Base-by-base conservation (phyloP, 805 yeast species). In the Yamadazyma philogaea region DNA sequence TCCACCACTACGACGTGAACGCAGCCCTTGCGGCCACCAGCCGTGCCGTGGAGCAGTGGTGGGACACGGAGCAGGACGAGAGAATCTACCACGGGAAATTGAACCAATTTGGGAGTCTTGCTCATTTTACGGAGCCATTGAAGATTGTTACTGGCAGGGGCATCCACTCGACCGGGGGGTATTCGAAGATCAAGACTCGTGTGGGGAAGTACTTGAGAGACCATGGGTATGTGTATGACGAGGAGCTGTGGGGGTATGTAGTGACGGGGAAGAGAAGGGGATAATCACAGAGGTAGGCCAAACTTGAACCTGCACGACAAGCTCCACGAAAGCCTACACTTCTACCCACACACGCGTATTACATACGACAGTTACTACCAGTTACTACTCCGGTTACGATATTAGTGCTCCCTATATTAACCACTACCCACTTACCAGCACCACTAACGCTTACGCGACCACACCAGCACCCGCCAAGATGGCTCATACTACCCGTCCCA, bases 111-210 rank as follows among this genome's bases (percentile, higher is more conserved):
- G 66, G 72, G 1, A 45, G 62, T 0, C 59, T 57, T 21, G 81
- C 72, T 0, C 43, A 52, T 8, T 65, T 67, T 55, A 68, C 76
- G 1, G 64, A 59, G 1, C 75, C 77, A 0, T 52, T 83, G 6
- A 55, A 46, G 1, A 61, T 84, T 0, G 61, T 84, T 10, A 82
- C 91, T 0, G 91, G 93, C 0, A 61, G 87, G 48, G 93, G 93
- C 0, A 52, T 81, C 5, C 93, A 85, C 57, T 81, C 87, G 35
- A 66, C 56, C 1, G 78, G 75, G 4, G 87, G 88, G 0, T 54
- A 64, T 1, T 68, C 84, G 1, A 72, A 64, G 45, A 68, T 84
- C 14, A 69, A 70, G 44, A 57, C 47, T 1, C 53, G 70, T 2
- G 76, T 82, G 3, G 59, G 62, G 34, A 64, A 57, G 15, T 57